phyloP scores from a whole-genome alignment of 2,329 filamentous ascomycete genomes.

The Fusarium foetens region DNA sequence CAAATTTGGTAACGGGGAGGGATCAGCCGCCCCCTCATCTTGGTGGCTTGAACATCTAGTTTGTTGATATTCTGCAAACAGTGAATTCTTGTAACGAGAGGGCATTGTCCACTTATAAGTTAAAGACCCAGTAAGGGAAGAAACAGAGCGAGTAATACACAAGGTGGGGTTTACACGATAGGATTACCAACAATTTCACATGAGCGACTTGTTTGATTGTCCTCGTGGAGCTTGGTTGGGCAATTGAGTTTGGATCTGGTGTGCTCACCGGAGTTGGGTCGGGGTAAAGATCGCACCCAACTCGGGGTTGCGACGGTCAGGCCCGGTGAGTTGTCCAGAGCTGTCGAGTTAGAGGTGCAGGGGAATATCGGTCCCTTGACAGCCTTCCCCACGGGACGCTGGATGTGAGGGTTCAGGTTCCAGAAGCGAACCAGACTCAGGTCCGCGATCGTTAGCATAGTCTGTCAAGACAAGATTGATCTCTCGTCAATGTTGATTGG shows the following conservation, averaged over 20 bases:
- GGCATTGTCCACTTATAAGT: not conserved
- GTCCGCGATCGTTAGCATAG: not conserved
- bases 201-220: conserved; percentile 20
- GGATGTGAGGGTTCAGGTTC: conserved; percentile 1
- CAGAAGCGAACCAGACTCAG: conserved; percentile 19
- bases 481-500: conserved; percentile 17
- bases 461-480: not conserved
- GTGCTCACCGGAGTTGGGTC: conserved; percentile 30
- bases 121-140: not conserved
- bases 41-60: conserved; percentile 9
- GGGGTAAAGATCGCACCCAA: conserved; percentile 20
- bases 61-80: not conserved
- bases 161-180: conserved; percentile 19
- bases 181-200: conserved; percentile 27
- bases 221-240: conserved; percentile 13
- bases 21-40: conserved; percentile 11
- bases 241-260: conserved; percentile 26
- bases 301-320: conserved; percentile 27
- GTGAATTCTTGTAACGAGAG: conserved; percentile 2
- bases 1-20: conserved; percentile 9
- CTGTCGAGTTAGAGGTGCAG: not conserved
- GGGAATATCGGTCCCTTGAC: conserved; percentile 29
- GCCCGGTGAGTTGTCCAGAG: conserved; percentile 19
- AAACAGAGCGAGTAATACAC: not conserved
- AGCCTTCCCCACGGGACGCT: conserved; percentile 21